These are phyloP conservation scores for Wickerhamomyces alni DNA, from an alignment of 805 yeast genomes.

Conservation along the genomic window DNA sequence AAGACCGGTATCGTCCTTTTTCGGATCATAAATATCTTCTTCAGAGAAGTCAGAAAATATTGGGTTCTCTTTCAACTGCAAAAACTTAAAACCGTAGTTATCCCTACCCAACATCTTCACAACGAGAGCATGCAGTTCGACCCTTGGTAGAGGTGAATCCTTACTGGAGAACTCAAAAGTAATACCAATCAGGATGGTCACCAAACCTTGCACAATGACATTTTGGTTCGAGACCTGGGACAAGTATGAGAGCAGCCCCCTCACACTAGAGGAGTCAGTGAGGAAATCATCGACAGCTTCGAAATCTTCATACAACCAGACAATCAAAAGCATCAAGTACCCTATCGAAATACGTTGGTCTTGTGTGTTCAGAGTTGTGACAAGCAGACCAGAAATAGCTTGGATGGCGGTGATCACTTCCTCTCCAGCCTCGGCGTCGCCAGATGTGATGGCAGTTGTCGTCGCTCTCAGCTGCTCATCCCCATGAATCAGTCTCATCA, in stretches of 20 bases:
- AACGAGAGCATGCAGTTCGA: constrained; percentile 55
- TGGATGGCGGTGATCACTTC: constrained; percentile 67
- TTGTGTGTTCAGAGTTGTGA: constrained; percentile 50
- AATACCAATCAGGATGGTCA: constrained; percentile 65
- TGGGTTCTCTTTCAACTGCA: constrained; percentile 60
- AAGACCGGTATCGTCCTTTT: constrained; percentile 75
- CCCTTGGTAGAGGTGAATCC: constrained; percentile 47
- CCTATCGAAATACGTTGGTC: constrained; percentile 79
- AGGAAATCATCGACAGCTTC: constrained; percentile 72
- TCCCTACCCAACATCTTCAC: constrained; percentile 73
- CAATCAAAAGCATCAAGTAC: constrained; percentile 64
- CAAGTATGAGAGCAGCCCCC: constrained; percentile 62
- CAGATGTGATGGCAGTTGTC: constrained; percentile 47
- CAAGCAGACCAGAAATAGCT: constrained; percentile 68
- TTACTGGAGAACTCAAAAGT: constrained; percentile 76
- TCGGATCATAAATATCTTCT: constrained; percentile 41
- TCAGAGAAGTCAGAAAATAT: constrained; percentile 52
- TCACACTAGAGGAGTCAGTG: constrained; percentile 57
- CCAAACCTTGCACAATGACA: constrained; percentile 63
- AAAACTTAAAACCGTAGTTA: constrained; percentile 65
- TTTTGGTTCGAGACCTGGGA: constrained; percentile 46
- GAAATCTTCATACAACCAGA: constrained; percentile 75
- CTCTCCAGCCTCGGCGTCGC: constrained; percentile 57
- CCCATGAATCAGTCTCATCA: constrained; percentile 58
- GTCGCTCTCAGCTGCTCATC: constrained; percentile 41